phyloP scores from a whole-genome alignment of 2,329 filamentous ascomycete genomes.

The Nakataea oryzae region DNA sequence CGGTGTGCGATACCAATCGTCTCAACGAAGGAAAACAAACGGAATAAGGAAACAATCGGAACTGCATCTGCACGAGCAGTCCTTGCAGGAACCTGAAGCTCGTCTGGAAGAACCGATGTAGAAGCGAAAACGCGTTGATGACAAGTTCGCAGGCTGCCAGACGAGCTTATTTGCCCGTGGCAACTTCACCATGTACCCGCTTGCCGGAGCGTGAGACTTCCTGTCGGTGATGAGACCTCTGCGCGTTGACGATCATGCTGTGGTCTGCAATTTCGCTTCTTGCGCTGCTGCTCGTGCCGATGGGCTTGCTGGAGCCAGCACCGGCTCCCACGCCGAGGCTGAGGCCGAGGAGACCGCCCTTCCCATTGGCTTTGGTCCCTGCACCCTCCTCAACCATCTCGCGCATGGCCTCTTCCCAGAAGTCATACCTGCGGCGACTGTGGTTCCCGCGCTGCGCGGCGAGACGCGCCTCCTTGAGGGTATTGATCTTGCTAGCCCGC shows the following conservation, averaged over 20 bases:
- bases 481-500: constrained; percentile 51
- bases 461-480: constrained; percentile 52
- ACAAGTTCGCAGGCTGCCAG: not conserved
- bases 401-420: constrained; percentile 53
- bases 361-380: constrained; percentile 7
- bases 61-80: not conserved
- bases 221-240: constrained; percentile 39
- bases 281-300: constrained; percentile 18
- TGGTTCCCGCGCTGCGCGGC: constrained; percentile 40
- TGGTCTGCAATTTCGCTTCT: constrained; percentile 45
- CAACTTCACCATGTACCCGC: constrained; percentile 17
- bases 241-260: constrained; percentile 55
- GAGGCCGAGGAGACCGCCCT: constrained; percentile 1
- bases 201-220: constrained; percentile 38
- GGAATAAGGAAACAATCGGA: not conserved
- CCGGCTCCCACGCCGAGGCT: not conserved
- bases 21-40: not conserved
- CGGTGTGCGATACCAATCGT: constrained; percentile 3
- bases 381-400: constrained; percentile 33
- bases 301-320: constrained; percentile 7
- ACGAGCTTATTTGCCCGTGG: not conserved
- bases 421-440: constrained; percentile 43
- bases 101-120: not conserved
- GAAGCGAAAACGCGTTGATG: not conserved
- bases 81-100: not conserved